Evolutionary conservation across 257 asterid species (phyloP).

Genomic region (Parsonsia alboflavescens): DNA sequence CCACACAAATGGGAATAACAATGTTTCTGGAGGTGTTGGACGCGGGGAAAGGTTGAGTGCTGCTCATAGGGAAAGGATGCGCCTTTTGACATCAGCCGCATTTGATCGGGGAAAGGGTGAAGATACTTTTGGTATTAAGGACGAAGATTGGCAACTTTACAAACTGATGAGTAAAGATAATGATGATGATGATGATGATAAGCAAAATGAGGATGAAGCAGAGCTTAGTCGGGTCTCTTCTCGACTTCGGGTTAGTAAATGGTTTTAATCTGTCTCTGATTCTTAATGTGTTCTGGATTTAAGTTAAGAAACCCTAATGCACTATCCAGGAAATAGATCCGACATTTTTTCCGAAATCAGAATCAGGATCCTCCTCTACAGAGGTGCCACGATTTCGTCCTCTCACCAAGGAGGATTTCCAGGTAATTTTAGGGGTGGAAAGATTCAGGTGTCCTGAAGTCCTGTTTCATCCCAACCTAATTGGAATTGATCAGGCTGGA

Average conservation of each 20-base stretch:
- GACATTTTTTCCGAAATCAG: conserved; percentile 59
- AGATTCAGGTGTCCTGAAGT: conserved; percentile 94
- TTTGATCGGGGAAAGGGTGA: conserved; percentile 98
- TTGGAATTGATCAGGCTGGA: conserved; percentile 92
- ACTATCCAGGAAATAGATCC: conserved; percentile 82
- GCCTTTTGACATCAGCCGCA: conserved; percentile 96
- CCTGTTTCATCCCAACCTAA: conserved; percentile 65
- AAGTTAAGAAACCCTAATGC: neutral
- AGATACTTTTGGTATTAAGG: conserved; percentile 89
- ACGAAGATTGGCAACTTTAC: conserved; percentile 99
- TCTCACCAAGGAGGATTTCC: conserved; percentile 83
- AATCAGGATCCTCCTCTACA: conserved; percentile 47
- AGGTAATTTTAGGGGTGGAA: conserved; percentile 76
- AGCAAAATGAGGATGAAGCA: conserved; percentile 68
- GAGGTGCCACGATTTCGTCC: conserved; percentile 82
- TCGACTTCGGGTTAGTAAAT: conserved; percentile 62
- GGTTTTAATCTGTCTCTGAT: conserved; percentile 1
- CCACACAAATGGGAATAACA: conserved; percentile 65
- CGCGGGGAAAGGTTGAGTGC: conserved; percentile 95
- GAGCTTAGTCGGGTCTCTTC: conserved; percentile 82
- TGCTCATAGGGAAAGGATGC: conserved; percentile 95
- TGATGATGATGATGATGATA: conserved; percentile 71
- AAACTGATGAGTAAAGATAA: conserved; percentile 91
- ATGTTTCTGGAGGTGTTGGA: conserved; percentile 83
- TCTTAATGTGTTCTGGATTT: neutral